A percentile compares a stretch with the other conserved stretches of the same genome.
These are phyloP conservation scores for Prosopis cineraria DNA, from an alignment of 306 rosid species.

Conservation along the genomic window DNA sequence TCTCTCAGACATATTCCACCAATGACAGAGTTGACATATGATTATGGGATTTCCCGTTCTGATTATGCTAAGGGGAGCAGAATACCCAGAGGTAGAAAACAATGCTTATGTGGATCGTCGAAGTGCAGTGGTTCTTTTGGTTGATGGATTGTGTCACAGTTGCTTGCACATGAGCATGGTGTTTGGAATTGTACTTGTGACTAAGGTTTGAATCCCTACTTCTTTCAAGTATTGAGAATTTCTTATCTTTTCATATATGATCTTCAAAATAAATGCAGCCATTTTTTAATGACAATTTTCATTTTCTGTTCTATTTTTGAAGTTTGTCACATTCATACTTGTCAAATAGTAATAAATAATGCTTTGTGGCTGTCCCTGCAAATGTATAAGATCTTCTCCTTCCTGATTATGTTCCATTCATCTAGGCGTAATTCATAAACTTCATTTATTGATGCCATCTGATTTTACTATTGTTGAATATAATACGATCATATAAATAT, in stretches of 20 bases:
- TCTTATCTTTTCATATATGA: background rate
- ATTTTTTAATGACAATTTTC: background rate
- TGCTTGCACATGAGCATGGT: slow-evolving; percentile 26
- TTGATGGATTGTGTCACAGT: slow-evolving; percentile 35
- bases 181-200: slow-evolving; percentile 35
- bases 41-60: slow-evolving; percentile 49
- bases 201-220: slow-evolving; percentile 36
- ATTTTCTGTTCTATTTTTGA: background rate
- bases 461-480: background rate
- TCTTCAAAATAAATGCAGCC: background rate
- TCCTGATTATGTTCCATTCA: slow-evolving; percentile 10
- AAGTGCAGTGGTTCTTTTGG: slow-evolving; percentile 61
- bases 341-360: background rate
- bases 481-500: background rate
- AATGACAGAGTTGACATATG: slow-evolving; percentile 70
- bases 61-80: slow-evolving; percentile 31
- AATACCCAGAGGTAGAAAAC: slow-evolving; percentile 39
- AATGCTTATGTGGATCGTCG: slow-evolving; percentile 60
- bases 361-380: background rate
- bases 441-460: background rate
- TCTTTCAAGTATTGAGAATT: slow-evolving; percentile 16
- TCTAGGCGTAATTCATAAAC: background rate
- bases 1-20: slow-evolving; percentile 67
- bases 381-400: background rate
- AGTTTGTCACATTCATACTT: background rate